phyloP scores from a whole-genome alignment of 2,329 filamentous ascomycete genomes.

The Podosphaera leucotricha region DNA sequence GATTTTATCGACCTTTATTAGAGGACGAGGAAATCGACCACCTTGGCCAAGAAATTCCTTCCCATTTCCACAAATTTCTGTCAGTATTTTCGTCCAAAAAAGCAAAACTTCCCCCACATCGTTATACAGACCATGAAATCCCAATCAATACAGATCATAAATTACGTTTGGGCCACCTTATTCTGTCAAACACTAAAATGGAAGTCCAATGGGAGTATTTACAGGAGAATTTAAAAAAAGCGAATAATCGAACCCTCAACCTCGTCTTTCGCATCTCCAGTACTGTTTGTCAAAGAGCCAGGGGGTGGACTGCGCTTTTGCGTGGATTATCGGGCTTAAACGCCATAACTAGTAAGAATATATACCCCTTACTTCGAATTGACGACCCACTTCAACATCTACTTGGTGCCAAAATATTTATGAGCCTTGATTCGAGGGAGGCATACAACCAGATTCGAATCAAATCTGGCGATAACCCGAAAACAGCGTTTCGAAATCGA shows the following conservation, averaged over 20 bases:
- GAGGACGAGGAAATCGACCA: background rate
- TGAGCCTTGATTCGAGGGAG: no score
- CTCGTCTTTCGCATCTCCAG: background rate
- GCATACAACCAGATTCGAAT: background rate
- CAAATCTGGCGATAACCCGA: background rate
- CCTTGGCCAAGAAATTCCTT: background rate
- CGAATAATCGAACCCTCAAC: slow-evolving; percentile 1
- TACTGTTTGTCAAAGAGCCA: background rate
- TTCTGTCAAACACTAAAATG: background rate
- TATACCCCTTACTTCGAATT: background rate
- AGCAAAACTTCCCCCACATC: background rate
- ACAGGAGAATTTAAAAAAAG: background rate
- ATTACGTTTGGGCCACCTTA: background rate
- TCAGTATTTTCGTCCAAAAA: background rate
- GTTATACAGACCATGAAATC: background rate
- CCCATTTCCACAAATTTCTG: background rate
- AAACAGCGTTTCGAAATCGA: background rate
- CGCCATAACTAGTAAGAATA: background rate
- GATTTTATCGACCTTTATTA: no score
- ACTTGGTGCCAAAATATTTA: background rate
- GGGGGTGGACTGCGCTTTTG: background rate
- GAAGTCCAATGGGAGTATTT: background rate
- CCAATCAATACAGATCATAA: background rate
- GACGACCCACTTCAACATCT: background rate
- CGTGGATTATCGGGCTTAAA: background rate